Evolutionary conservation across 176 grass and related monocot genomes (phyloP).

Genomic region (Echinochloa phyllopogon): DNA sequence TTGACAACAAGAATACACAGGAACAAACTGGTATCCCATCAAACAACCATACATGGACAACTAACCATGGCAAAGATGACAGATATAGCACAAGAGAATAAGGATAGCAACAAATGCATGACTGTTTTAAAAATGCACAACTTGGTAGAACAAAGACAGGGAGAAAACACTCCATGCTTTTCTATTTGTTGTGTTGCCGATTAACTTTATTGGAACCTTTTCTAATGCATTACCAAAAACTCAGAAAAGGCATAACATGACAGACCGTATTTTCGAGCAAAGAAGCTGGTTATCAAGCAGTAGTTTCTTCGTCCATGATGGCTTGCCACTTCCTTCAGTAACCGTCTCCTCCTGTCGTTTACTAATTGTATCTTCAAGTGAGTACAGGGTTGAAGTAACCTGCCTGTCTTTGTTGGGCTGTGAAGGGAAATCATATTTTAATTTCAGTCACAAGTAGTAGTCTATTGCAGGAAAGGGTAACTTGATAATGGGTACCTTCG

Average conservation of each 20-base stretch:
- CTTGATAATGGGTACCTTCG: conserved; percentile 54
- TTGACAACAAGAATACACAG: neutral
- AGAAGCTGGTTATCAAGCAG: conserved; percentile 71
- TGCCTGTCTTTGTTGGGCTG: conserved; percentile 52
- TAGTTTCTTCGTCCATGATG: conserved; percentile 94
- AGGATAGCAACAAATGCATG: neutral
- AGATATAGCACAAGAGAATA: conserved; percentile 6
- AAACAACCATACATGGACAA: neutral
- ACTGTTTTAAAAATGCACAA: neutral
- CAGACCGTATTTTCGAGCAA: conserved; percentile 86
- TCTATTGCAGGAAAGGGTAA: neutral
- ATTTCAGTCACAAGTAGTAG: conserved; percentile 10
- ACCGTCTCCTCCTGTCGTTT: conserved; percentile 74
- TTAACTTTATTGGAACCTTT: neutral
- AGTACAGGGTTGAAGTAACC: conserved; percentile 70
- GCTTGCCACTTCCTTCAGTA: conserved; percentile 53
- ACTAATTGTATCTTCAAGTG: conserved; percentile 81
- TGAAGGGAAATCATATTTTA: conserved; percentile 9
- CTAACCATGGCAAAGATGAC: conserved; percentile 27
- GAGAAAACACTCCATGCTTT: neutral
- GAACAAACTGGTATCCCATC: neutral
- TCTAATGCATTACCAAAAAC: neutral
- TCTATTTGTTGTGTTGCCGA: neutral
- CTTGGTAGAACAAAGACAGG: neutral
- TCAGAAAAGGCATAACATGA: conserved; percentile 23